Conservation (phyloP, 768 basidiomycete species). For the Peribolospora kevripleyi region DNA sequence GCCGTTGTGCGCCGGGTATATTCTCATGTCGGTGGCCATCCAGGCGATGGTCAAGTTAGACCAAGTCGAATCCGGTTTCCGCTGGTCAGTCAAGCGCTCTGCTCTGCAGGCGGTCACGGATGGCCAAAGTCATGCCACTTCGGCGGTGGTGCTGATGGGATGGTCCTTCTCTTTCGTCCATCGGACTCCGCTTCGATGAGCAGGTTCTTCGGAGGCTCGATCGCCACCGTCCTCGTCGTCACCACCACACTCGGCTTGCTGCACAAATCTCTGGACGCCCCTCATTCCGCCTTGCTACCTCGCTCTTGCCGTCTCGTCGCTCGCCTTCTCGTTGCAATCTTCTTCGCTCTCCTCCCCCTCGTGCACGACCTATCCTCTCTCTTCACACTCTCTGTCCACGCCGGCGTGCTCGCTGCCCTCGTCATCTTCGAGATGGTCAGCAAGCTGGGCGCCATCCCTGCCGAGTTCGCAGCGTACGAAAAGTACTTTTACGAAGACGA, state of each 20-base stretch:
- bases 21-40: conserved; percentile 14
- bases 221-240: conserved; percentile 12
- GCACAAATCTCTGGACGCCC: conserved; percentile 9
- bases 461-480: too few species aligned
- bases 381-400: background rate
- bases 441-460: background rate
- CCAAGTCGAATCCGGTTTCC: conserved; percentile 7
- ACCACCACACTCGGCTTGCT: conserved; percentile 11
- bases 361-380: background rate
- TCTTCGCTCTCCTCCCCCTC: conserved; percentile 2
- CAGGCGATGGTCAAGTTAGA: conserved; percentile 9
- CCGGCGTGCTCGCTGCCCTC: background rate
- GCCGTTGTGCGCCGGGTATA: conserved; percentile 13
- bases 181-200: background rate
- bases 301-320: background rate
- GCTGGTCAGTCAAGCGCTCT: background rate
- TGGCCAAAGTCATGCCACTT: too few species aligned
- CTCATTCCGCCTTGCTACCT: background rate
- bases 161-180: too few species aligned
- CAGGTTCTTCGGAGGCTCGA: conserved; percentile 16
- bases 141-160: too few species aligned
- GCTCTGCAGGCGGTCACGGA: background rate
- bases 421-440: background rate
- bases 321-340: background rate
- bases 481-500: too few species aligned